Percentiles rank a stretch among this genome's conserved stretches.
Conservation (phyloP, 2,329 filamentous ascomycete genomes). For the Pseudocercospora crystallina region DNA sequence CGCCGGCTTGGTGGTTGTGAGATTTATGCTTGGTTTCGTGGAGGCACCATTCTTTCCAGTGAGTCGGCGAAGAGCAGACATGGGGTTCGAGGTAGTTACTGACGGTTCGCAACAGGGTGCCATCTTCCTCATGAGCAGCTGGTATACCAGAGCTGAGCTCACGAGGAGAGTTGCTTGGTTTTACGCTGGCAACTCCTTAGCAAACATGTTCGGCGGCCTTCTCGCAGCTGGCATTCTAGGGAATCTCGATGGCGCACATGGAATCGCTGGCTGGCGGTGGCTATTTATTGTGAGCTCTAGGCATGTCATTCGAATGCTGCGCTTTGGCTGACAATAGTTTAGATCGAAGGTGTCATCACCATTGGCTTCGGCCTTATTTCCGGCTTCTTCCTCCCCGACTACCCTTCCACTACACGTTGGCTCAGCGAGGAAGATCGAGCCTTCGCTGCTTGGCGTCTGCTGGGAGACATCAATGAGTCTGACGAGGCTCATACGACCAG, state of each 20-base stretch:
- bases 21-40: conserved; percentile 51
- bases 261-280: conserved; percentile 44
- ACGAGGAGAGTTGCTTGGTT: conserved; percentile 25
- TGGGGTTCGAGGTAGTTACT: too few relatives aligned
- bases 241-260: conserved; percentile 31
- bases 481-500: conserved; percentile 41
- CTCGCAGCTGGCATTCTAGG: conserved; percentile 50
- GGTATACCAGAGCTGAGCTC: conserved; percentile 52
- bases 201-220: conserved; percentile 28
- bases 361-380: conserved; percentile 22
- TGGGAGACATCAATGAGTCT: conserved; percentile 50
- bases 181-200: conserved; percentile 32
- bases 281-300: conserved; percentile 29
- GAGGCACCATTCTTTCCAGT: conserved; percentile 55
- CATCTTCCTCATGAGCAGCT: conserved; percentile 49
- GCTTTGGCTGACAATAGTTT: not conserved
- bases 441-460: conserved; percentile 54
- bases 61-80: too few relatives aligned
- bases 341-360: conserved; percentile 33
- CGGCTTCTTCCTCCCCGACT: conserved; percentile 48
- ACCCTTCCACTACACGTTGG: conserved; percentile 56
- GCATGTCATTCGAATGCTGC: not conserved
- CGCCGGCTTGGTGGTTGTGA: conserved; percentile 43
- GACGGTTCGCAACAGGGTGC: too few relatives aligned
- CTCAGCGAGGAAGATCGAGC: conserved; percentile 52